Evolutionary conservation across 306 rosid species (phyloP), one percentile per base, ranked within the genome.

Genomic region (Clitoria ternatea): DNA sequence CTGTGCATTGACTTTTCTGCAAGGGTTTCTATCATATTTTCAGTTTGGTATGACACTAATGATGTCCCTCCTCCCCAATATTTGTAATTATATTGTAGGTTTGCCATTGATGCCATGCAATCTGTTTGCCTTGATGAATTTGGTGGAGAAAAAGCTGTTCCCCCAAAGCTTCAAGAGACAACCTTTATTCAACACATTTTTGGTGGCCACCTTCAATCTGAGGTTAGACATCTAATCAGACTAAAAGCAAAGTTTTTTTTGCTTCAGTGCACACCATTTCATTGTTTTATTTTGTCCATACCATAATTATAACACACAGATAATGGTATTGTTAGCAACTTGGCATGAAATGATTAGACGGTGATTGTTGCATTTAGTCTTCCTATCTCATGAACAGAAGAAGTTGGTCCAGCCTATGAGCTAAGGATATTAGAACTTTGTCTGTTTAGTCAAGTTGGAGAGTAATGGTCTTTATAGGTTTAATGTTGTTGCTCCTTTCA

Each of bases 161-260:
- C 73, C 67, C 72, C 92, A 15, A 81, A 55, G 68, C 76, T 75
- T 24, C 94, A 85, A 67, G 94, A 84, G 79, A 92, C 97, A 8
- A 92, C 97, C 33, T 83, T 92, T 24, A 84, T 92, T 56, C 96
- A 92, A 70, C 96, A 87, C 82, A 89, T 87, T 74, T 92, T 89
- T 77, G 96, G 96, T 23, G 97, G 97, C 44, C 88, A 76, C 54
- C 97, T 92, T 76, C 97, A 89, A 73, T 92, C 97, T 59, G 96
- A 92, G 91, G 97, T 92, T 59, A 78, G 76, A 40, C 61, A 5
- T 68, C 75, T 61, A 24, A 33, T 59, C 6, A 14, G 23, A 43
- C 47, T 33, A 55, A 36, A 44, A 48, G 26, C 9, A 10, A 2
- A 18, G 17, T 60, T 66, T 30, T 30, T 59, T 44, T 59, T 14